phyloP scores from a whole-genome alignment of 23 red algal genomes.

The Chondrus crispus region DNA sequence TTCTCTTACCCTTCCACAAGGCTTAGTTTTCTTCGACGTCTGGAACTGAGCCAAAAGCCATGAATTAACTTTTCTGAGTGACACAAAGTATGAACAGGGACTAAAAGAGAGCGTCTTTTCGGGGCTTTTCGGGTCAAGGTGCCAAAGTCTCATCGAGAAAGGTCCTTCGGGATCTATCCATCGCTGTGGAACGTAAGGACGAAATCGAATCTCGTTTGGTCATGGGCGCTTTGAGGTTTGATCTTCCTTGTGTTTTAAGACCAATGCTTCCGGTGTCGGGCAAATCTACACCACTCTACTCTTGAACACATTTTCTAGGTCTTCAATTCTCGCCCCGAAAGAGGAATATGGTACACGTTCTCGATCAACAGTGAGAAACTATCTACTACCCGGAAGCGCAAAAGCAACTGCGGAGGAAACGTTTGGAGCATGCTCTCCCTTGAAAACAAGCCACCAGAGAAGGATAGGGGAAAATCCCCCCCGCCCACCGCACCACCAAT shows the following conservation, averaged over 20 bases:
- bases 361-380: constrained; percentile 51
- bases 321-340: constrained; percentile 52
- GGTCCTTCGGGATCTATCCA: constrained; percentile 25
- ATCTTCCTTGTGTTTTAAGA: too few relatives aligned
- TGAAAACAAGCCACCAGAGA: constrained; percentile 44
- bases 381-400: constrained; percentile 44
- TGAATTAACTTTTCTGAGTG: constrained; percentile 19
- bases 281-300: constrained; percentile 46
- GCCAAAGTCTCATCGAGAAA: constrained; percentile 29
- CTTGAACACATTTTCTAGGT: constrained; percentile 65
- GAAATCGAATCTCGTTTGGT: constrained; percentile 40
- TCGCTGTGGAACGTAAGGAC: constrained; percentile 31
- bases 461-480: constrained; percentile 27
- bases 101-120: constrained; percentile 20
- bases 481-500: neutral
- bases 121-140: constrained; percentile 26
- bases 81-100: constrained; percentile 47
- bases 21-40: constrained; percentile 28
- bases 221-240: neutral
- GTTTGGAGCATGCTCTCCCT: neutral
- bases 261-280: neutral
- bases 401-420: constrained; percentile 3
- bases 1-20: constrained; percentile 37
- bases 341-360: constrained; percentile 59
- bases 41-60: constrained; percentile 47